A percentile compares a stretch with the other conserved stretches of the same genome.
Conservation (phyloP, 331 rosid species). For the Phaseolus coccineus region DNA sequence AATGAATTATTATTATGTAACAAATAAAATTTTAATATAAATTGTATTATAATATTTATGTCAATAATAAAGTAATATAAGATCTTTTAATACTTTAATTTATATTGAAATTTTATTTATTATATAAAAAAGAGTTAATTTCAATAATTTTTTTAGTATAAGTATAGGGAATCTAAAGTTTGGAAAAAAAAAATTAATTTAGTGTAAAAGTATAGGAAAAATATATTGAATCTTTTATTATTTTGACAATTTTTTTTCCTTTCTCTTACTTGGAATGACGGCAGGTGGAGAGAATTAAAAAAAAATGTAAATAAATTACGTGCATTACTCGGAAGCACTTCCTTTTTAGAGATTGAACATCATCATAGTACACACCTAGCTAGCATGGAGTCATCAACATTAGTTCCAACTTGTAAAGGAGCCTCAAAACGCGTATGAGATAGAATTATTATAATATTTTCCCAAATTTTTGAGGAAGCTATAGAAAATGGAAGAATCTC, state of each 20-base stretch:
- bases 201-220: too few relatives aligned
- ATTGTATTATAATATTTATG: too few relatives aligned
- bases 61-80: too few relatives aligned
- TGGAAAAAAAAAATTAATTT: too few relatives aligned
- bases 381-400: conserved; percentile 17
- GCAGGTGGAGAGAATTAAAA: conserved; percentile 29
- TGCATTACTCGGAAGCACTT: conserved; percentile 14
- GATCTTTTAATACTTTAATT: too few relatives aligned
- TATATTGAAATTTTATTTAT: too few relatives aligned
- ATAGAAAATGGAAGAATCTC: conserved; percentile 10
- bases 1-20: too few relatives aligned
- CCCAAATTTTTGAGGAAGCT: conserved; percentile 13
- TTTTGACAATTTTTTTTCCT: neutral
- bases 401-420: conserved; percentile 26
- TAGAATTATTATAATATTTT: neutral
- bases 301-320: neutral
- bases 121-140: too few relatives aligned
- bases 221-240: too few relatives aligned
- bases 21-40: too few relatives aligned
- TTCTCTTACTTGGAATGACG: conserved; percentile 24
- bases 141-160: too few relatives aligned
- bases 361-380: conserved; percentile 3
- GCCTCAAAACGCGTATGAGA: conserved; percentile 47
- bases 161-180: too few relatives aligned
- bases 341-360: neutral